These are phyloP conservation scores for Talaromyces sp. DNA, from an alignment of 2,329 filamentous ascomycete species.

Conservation along the genomic window DNA sequence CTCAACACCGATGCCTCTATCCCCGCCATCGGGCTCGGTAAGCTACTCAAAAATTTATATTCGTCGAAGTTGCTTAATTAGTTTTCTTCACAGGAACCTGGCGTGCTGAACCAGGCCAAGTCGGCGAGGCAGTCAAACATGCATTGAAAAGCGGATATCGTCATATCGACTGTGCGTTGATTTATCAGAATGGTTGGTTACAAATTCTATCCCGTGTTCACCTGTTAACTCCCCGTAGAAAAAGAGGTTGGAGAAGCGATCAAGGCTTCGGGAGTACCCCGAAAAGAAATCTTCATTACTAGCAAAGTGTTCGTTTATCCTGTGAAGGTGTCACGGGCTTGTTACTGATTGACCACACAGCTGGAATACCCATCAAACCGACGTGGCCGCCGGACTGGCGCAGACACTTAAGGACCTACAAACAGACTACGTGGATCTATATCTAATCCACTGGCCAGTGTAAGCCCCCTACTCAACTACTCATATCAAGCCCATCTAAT, in stretches of 20 bases:
- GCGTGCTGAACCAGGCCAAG: constrained; percentile 35
- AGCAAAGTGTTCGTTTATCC: constrained; percentile 24
- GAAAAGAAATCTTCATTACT: constrained; percentile 25
- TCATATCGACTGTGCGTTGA: constrained; percentile 42
- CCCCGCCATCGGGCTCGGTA: constrained; percentile 38
- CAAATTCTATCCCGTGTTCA: neutral
- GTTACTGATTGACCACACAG: constrained; percentile 22
- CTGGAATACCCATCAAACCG: constrained; percentile 51
- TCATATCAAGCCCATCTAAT: constrained; percentile 4
- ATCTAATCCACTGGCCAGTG: constrained; percentile 15
- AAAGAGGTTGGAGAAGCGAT: constrained; percentile 26
- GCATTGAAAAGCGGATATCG: constrained; percentile 36
- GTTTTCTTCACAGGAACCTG: constrained; percentile 12
- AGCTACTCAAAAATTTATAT: constrained; percentile 21
- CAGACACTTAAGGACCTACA: constrained; percentile 45
- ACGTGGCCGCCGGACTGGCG: constrained; percentile 45
- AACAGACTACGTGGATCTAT: constrained; percentile 50
- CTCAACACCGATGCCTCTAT: constrained; percentile 39
- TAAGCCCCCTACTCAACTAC: constrained; percentile 17
- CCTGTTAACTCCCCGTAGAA: constrained; percentile 11
- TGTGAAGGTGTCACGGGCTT: constrained; percentile 33
- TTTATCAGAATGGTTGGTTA: constrained; percentile 21
- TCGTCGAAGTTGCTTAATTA: neutral
- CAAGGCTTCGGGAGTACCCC: constrained; percentile 27
- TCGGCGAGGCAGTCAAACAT: constrained; percentile 44